A percentile compares a stretch with the other conserved stretches of the same genome.
phyloP scores from a whole-genome alignment of 2,329 filamentous ascomycete genomes.

The Venturia oleaginea region DNA sequence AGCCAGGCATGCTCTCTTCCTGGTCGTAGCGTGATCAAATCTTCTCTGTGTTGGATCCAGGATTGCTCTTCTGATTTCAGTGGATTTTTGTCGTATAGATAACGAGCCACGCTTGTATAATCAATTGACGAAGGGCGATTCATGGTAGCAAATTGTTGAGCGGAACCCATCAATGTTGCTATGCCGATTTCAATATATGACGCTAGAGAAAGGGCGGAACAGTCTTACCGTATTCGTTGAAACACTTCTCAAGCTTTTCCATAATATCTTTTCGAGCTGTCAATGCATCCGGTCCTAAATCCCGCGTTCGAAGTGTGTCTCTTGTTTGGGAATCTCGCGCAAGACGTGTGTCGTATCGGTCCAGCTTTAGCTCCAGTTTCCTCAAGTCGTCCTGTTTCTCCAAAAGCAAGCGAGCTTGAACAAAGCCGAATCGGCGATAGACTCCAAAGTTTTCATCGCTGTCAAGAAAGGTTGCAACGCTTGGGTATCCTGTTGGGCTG shows the following conservation, averaged over 20 bases:
- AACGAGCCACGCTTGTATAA: constrained; percentile 25
- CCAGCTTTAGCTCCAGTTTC: constrained; percentile 21
- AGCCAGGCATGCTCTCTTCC: constrained; percentile 34
- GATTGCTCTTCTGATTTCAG: constrained; percentile 20
- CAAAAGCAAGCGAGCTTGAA: constrained; percentile 30
- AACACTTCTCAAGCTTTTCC: constrained; percentile 13
- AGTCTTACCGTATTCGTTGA: constrained; percentile 17
- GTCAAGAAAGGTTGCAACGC: constrained; percentile 31
- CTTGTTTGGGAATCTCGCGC: background rate
- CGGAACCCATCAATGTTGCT: constrained; percentile 13
- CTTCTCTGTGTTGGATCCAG: constrained; percentile 31
- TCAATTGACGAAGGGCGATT: constrained; percentile 25
- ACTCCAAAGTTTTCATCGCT: constrained; percentile 35
- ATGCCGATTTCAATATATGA: constrained; percentile 4
- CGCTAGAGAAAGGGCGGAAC: background rate
- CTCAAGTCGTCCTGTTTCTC: constrained; percentile 24
- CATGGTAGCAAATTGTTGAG: constrained; percentile 16
- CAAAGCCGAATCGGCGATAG: constrained; percentile 33
- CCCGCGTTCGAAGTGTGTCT: background rate
- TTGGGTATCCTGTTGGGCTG: constrained; percentile 30
- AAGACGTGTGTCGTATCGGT: constrained; percentile 17
- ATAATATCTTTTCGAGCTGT: constrained; percentile 12
- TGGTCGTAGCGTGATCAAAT: constrained; percentile 30
- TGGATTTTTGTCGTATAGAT: constrained; percentile 20
- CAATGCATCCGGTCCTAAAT: background rate